A percentile compares a stretch with the other conserved stretches of the same genome.
phyloP scores from a whole-genome alignment of 805 yeast species.

The Cyberlindnera amylophila region DNA sequence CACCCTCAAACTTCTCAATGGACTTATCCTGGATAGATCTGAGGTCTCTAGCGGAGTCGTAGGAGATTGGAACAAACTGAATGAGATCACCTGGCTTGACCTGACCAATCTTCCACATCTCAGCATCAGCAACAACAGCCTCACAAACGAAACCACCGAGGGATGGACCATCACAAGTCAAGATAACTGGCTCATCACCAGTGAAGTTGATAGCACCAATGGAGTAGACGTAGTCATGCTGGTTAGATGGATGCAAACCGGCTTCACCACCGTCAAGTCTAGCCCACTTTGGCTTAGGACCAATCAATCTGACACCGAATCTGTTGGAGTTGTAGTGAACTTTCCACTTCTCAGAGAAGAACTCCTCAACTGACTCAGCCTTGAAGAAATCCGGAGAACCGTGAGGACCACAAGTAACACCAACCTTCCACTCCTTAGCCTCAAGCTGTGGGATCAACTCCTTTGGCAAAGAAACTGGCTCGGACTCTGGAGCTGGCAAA shows the following conservation, averaged over 20 bases:
- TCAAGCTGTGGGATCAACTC: constrained; percentile 33
- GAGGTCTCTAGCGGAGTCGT: constrained; percentile 62
- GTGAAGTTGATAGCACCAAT: constrained; percentile 96
- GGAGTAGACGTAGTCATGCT: constrained; percentile 95
- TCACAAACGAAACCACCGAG: constrained; percentile 97
- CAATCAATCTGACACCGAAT: constrained; percentile 90
- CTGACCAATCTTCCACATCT: constrained; percentile 98
- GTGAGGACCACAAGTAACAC: constrained; percentile 96
- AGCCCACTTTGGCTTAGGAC: constrained; percentile 98
- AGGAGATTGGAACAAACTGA: constrained; percentile 73
- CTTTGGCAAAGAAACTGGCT: constrained; percentile 56
- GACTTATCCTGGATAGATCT: constrained; percentile 56
- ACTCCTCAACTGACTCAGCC: constrained; percentile 66
- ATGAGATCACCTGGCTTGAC: constrained; percentile 90
- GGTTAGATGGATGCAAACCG: constrained; percentile 97
- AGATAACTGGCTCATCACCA: constrained; percentile 96
- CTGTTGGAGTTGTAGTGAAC: constrained; percentile 96
- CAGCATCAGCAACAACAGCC: constrained; percentile 93
- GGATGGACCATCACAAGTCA: constrained; percentile 97
- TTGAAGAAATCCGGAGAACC: constrained; percentile 95
- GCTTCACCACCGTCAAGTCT: constrained; percentile 96
- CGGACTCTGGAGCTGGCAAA: constrained; percentile 67
- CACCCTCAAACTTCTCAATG: constrained; percentile 42
- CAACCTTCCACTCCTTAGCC: constrained; percentile 66
- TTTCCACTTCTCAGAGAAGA: constrained; percentile 81